These are phyloP conservation scores for Talaromyces wortmannii DNA, from an alignment of 495 filamentous ascomycete species.

Conservation along the genomic window DNA sequence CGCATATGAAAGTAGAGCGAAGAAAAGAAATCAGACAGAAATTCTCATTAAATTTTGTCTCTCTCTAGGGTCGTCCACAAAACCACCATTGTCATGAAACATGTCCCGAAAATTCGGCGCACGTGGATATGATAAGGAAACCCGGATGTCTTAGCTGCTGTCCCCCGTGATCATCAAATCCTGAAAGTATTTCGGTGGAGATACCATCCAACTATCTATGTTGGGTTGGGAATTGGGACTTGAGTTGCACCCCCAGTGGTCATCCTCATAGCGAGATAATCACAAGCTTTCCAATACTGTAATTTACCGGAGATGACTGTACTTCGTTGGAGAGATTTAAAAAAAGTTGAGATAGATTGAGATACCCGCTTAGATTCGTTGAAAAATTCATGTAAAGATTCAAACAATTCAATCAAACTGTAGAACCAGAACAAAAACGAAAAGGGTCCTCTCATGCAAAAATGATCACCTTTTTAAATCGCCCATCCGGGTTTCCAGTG, in stretches of 20 bases:
- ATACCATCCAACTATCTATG: too few relatives aligned
- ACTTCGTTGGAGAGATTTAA: background rate
- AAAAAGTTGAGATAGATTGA: background rate
- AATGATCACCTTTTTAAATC: background rate
- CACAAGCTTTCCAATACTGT: too few relatives aligned
- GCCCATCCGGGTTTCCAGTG: background rate
- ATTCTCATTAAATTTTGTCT: background rate
- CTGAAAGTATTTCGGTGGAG: too few relatives aligned
- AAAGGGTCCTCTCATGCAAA: background rate
- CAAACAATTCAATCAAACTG: background rate
- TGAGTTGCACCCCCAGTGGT: too few relatives aligned
- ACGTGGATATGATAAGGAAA: too few relatives aligned
- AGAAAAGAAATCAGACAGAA: background rate
- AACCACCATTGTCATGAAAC: background rate
- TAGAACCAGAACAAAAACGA: background rate
- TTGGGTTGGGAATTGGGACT: too few relatives aligned
- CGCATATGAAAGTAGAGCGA: conserved; percentile 26
- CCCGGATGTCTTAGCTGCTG: too few relatives aligned
- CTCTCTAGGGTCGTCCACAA: background rate
- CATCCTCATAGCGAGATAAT: too few relatives aligned
- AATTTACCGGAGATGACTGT: too few relatives aligned
- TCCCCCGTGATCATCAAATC: too few relatives aligned
- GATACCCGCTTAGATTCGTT: background rate
- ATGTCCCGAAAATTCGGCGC: too few relatives aligned
- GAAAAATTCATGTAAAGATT: background rate